phyloP scores from a whole-genome alignment of 2,329 filamentous ascomycete genomes.

The Plenodomus biglobosus region DNA sequence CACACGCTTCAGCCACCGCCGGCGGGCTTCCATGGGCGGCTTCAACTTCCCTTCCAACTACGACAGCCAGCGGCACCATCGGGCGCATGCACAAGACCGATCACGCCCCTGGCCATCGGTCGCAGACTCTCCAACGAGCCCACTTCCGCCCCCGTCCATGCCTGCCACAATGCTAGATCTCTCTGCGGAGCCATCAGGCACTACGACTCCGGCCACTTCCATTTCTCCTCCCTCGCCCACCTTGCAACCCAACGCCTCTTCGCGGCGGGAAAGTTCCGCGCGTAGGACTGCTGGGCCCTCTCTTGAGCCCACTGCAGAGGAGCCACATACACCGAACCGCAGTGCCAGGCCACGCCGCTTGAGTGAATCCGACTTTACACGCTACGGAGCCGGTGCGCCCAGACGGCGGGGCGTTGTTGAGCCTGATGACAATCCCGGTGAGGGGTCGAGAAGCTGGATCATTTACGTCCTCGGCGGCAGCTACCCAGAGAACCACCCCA shows the following conservation, averaged over 20 bases:
- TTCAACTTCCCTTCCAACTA: conserved; percentile 54
- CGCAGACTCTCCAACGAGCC: conserved; percentile 60
- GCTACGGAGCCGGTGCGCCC: conserved; percentile 63
- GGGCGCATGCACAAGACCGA: conserved; percentile 45
- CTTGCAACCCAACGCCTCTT: conserved; percentile 37
- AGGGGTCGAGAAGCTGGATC: conserved; percentile 66
- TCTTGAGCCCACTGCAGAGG: conserved; percentile 48
- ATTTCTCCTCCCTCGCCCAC: conserved; percentile 41
- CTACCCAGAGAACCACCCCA: conserved; percentile 69
- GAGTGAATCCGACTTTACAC: conserved; percentile 63
- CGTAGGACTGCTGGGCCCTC: conserved; percentile 45
- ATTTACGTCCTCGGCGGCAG: conserved; percentile 72
- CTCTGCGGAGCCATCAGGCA: conserved; percentile 57
- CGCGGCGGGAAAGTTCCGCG: conserved; percentile 46
- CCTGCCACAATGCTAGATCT: conserved; percentile 60
- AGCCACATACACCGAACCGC: conserved; percentile 42
- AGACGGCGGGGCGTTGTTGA: conserved; percentile 65
- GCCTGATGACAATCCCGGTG: conserved; percentile 58
- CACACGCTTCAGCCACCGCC: conserved; percentile 56
- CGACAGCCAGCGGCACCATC: conserved; percentile 57
- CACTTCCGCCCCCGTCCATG: conserved; percentile 64
- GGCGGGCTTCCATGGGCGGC: conserved; percentile 58
- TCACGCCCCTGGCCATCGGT: conserved; percentile 48
- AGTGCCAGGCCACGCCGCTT: conserved; percentile 56
- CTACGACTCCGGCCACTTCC: conserved; percentile 45